Percentiles rank a stretch among this genome's conserved stretches.
Evolutionary conservation across 2,329 filamentous ascomycete genomes (phyloP).

Genomic region (Trichoderma simmonsii): DNA sequence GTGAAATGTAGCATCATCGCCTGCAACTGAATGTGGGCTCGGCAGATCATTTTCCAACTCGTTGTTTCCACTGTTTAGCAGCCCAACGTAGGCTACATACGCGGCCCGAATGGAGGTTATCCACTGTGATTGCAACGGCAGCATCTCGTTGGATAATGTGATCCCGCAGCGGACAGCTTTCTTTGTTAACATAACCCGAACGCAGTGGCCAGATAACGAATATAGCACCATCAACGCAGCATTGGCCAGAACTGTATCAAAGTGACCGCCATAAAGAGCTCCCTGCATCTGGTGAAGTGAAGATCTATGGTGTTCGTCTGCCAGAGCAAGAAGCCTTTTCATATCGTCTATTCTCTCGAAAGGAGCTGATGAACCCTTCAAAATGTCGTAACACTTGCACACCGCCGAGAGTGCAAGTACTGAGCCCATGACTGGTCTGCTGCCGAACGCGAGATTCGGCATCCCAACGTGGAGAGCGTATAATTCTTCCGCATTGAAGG

Average conservation of each 20-base stretch:
- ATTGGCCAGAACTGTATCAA: constrained; percentile 1
- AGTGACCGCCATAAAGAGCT: not conserved
- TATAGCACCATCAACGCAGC: constrained; percentile 11
- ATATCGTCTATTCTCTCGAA: constrained; percentile 3
- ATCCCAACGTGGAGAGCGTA: not conserved
- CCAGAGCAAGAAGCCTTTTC: not conserved
- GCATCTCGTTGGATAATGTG: not conserved
- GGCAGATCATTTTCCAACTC: not conserved
- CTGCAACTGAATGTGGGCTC: not conserved
- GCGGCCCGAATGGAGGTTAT: constrained; percentile 12
- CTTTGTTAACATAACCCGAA: constrained; percentile 1
- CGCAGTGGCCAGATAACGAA: not conserved
- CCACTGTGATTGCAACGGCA: constrained; percentile 11
- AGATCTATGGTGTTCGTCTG: not conserved
- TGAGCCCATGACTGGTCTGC: constrained; percentile 6
- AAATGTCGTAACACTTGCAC: constrained; percentile 7
- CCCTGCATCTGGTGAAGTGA: constrained; percentile 5
- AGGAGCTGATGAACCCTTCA: not conserved
- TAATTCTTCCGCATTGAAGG: not conserved
- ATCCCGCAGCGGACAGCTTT: not conserved
- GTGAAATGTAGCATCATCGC: not conserved
- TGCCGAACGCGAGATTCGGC: constrained; percentile 6
- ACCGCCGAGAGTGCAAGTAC: constrained; percentile 3
- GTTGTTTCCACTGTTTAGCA: not conserved
- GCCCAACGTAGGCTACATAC: not conserved